Evolutionary conservation across 345 rosid species (phyloP).

Genomic region (Eucalyptus urophylla): DNA sequence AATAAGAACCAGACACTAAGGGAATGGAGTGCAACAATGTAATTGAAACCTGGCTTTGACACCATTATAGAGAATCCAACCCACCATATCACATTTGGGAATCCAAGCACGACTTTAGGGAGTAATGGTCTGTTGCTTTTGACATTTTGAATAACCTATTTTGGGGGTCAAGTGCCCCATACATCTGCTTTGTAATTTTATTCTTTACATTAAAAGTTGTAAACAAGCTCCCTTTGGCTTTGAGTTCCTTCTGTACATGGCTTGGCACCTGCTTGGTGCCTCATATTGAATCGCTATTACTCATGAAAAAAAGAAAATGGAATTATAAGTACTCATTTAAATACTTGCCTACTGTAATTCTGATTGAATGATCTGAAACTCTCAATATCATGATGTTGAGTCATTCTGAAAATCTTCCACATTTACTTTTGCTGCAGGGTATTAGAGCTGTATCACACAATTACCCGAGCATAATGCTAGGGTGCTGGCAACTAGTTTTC

Average conservation of each 20-base stretch:
- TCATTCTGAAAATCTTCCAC: not conserved
- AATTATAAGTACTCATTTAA: not conserved
- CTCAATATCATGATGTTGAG: not conserved
- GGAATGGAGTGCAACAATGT: not conserved
- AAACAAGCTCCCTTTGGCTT: not conserved
- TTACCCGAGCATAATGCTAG: slow-evolving; percentile 52
- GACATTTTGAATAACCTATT: not conserved
- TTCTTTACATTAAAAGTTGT: not conserved
- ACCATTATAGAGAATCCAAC: not conserved
- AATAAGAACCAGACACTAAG: not conserved
- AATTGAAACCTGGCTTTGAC: not conserved
- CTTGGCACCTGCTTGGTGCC: not conserved
- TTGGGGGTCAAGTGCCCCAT: not conserved
- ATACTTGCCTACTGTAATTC: not conserved
- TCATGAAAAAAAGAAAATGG: not conserved
- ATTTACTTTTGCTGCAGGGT: slow-evolving; percentile 30
- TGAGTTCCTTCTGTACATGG: not conserved
- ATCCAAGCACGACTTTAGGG: not conserved
- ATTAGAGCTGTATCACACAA: slow-evolving; percentile 73
- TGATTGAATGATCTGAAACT: not conserved
- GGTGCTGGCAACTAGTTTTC: slow-evolving; percentile 56
- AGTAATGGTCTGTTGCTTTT: not conserved
- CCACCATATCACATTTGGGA: not conserved
- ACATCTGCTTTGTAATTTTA: not conserved
- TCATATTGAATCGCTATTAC: not conserved